Evolutionary conservation across 495 filamentous ascomycete genomes (phyloP).

Genomic region (Margaritispora aquatica): DNA sequence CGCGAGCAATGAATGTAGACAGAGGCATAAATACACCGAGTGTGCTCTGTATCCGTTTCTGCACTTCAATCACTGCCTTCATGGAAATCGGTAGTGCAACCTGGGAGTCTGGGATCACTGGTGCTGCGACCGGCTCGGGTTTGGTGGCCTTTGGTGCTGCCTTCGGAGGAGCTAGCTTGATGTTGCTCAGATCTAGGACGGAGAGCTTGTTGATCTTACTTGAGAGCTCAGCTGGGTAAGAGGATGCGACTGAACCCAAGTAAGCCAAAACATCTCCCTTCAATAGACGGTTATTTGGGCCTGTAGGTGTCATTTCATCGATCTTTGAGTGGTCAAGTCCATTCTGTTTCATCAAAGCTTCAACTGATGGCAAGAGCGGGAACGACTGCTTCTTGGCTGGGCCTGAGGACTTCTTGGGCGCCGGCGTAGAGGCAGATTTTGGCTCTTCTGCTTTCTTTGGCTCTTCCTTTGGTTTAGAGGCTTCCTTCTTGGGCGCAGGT

Average conservation of each 20-base stretch:
- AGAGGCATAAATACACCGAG: constrained; percentile 76
- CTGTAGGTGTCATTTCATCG: constrained; percentile 76
- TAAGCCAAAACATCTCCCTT: constrained; percentile 96
- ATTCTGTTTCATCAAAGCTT: constrained; percentile 70
- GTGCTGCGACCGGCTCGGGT: constrained; percentile 31
- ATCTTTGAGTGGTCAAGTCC: constrained; percentile 63
- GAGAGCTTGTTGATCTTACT: constrained; percentile 62
- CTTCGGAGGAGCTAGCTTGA: constrained; percentile 66
- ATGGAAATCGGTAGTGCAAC: constrained; percentile 72
- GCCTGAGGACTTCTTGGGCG: constrained; percentile 30
- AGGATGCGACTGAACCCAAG: constrained; percentile 64
- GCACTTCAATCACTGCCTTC: constrained; percentile 65
- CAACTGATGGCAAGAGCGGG: constrained; percentile 82
- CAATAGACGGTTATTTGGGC: constrained; percentile 81
- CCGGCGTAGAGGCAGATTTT: constrained; percentile 18
- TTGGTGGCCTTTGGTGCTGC: constrained; percentile 33
- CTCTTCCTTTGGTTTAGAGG: constrained; percentile 18
- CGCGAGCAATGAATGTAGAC: constrained; percentile 79
- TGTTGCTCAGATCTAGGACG: constrained; percentile 90
- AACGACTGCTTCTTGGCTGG: constrained; percentile 63
- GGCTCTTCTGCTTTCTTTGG: constrained; percentile 9
- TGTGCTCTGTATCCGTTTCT: constrained; percentile 67
- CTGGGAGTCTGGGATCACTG: constrained; percentile 41
- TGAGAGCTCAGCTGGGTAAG: constrained; percentile 63
- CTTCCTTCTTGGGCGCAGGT: constrained; percentile 30